Evolutionary conservation across 805 yeast species (phyloP), one percentile per base, ranked within the genome.

Genomic region (Babjeviella inositovora): DNA sequence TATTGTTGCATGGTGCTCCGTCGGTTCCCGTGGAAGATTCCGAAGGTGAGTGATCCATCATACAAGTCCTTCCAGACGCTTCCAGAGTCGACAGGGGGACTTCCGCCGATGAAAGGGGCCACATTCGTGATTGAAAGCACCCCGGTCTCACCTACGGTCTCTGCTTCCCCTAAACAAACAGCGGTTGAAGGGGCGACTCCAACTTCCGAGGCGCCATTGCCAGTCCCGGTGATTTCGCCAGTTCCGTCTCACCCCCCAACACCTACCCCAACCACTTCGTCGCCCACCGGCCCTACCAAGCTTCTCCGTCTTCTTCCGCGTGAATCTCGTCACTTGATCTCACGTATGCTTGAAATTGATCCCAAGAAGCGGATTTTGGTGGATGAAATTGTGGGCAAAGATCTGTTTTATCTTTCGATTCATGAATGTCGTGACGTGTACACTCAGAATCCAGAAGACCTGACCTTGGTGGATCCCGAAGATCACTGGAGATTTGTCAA

Each of bases 1-100:
- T 87, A 64, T 42, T 82, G 93, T 44, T 85, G 97, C 50, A 79
- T 84, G 85, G 58, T 75, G 3, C 52, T 85, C 33, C 67, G 76
- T 34, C 52, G 93, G 29, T 87, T 87, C 49, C 97, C 98, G 1
- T 87, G 98, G 98, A 82, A 82, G 43, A 65, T 85, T 3, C 95
- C 96, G n/a, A 71, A 74, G 33, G 48, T 53, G 13, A 53, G 68
- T 5, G 95, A 85, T 43, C 70, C 70, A 25, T 71, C 90, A 4
- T 87, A 62, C 53, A 62, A 69, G 27, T 59, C 80, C 30, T 87
- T 75, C 40, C 49, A n/a, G n/a, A n/a, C n/a, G n/a, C n/a, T 61
- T n/a, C 47, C 51, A 19, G 41, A 42, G 15, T 57, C 5, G 11
- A 19, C 10, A 10, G 21, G 11, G n/a, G 17, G 22, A 13, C 15